phyloP scores from a whole-genome alignment of 352 stramenopile genomes.

The Pythium grandisporangium region DNA sequence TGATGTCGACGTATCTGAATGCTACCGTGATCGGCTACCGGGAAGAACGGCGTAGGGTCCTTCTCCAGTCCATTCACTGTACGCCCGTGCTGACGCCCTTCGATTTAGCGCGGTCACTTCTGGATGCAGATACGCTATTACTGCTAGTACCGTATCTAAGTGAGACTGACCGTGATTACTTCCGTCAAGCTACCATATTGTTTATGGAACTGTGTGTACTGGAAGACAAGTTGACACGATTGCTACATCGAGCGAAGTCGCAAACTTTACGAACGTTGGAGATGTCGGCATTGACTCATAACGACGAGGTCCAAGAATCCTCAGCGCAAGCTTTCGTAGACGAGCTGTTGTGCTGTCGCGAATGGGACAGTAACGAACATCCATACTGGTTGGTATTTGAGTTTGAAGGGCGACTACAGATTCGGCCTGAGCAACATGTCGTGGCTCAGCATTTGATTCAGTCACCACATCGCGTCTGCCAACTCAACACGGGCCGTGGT shows the following conservation, averaged over 20 bases:
- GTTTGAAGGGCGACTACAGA: slow-evolving; percentile 69
- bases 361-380: slow-evolving; percentile 42
- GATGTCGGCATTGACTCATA: background rate
- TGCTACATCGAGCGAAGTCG: slow-evolving; percentile 11
- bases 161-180: slow-evolving; percentile 2
- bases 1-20: slow-evolving; percentile 13
- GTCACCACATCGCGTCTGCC: slow-evolving; percentile 48
- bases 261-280: slow-evolving; percentile 1
- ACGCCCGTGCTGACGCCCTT: slow-evolving; percentile 14
- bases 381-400: slow-evolving; percentile 86
- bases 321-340: slow-evolving; percentile 24
- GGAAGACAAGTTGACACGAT: slow-evolving; percentile 59
- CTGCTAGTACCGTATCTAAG: slow-evolving; percentile 19
- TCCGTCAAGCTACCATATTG: slow-evolving; percentile 12
- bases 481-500: slow-evolving; percentile 86
- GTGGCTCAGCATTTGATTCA: slow-evolving; percentile 69
- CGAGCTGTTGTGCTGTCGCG: slow-evolving; percentile 34
- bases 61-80: slow-evolving; percentile 18
- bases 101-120: slow-evolving; percentile 27
- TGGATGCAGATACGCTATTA: slow-evolving; percentile 21
- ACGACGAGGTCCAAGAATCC: background rate
- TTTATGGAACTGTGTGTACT: slow-evolving; percentile 65
- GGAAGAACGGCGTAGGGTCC: background rate
- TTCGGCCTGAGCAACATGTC: slow-evolving; percentile 72
- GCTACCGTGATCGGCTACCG: background rate